Evolutionary conservation across 306 rosid species (phyloP).

Genomic region (Vigna radiata): DNA sequence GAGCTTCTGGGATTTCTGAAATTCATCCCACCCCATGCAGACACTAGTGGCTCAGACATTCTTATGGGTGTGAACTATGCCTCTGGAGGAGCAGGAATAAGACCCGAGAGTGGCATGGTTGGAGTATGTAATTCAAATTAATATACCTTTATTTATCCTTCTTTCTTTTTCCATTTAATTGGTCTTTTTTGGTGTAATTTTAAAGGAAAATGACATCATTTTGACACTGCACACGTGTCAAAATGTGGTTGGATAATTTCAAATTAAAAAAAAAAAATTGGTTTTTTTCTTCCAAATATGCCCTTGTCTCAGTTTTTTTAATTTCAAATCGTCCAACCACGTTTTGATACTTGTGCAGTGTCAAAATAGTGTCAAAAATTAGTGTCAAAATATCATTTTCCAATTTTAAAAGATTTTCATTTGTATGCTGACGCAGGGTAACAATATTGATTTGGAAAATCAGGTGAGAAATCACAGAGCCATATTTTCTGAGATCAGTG

Average conservation of each 20-base stretch:
- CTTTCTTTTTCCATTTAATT: not conserved
- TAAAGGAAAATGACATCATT: too few relatives aligned
- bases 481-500: too few relatives aligned
- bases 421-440: slow-evolving; percentile 51
- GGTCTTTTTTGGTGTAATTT: not conserved
- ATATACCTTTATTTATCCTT: not conserved
- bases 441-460: slow-evolving; percentile 19
- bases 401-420: not conserved
- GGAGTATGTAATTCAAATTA: not conserved
- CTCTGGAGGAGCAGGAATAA: slow-evolving; percentile 48
- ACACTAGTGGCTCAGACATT: slow-evolving; percentile 33
- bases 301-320: too few relatives aligned
- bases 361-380: too few relatives aligned
- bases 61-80: slow-evolving; percentile 54
- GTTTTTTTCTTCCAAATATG: too few relatives aligned
- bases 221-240: too few relatives aligned
- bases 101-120: not conserved
- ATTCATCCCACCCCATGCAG: slow-evolving; percentile 42
- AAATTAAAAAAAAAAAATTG: too few relatives aligned
- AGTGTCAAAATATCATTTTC: too few relatives aligned
- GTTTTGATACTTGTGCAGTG: too few relatives aligned
- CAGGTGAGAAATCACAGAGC: slow-evolving; percentile 48
- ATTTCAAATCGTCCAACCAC: too few relatives aligned
- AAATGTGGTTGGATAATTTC: too few relatives aligned
- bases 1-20: slow-evolving; percentile 32